Evolutionary conservation across 176 grass and related monocot species (phyloP), one percentile per base, ranked within the genome.

Genomic region (Juncus effusus): DNA sequence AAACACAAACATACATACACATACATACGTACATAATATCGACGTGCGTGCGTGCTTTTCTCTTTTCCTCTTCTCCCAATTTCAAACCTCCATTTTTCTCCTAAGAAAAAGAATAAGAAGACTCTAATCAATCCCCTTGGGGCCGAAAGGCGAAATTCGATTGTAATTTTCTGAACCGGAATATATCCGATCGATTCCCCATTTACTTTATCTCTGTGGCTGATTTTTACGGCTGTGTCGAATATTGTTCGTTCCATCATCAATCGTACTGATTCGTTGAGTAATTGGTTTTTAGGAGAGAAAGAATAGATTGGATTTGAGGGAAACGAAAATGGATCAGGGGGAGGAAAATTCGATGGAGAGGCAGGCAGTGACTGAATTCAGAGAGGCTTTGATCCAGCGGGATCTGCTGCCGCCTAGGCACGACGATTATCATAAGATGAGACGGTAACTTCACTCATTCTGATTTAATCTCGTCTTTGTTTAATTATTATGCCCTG

Each of bases 351-450:
- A 61, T 39, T 14, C 61, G 51, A 64, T 58, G 14, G 80, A 77
- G 50, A 51, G 52, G 60, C 56, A 10, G 2, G n/a, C 51, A 0
- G 41, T 82, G 28, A 42, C 55, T 47, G 74, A 74, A 41, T 82
- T 82, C 47, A 68, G 80, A 40, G 41, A 63, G 60, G 80, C 65
- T 39, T 39, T 82, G 59, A 73, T 73, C 41, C 65, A 51, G 0
- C 55, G 67, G 54, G 67, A 72, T 61, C 40, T 82, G 13, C 60
- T 82, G 35, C 74, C 74, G 8, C 13, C 80, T 60, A 51, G 60
- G 3, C 59, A 77, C 28, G 80, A 82, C 37, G 80, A 82, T 73
- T 82, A 65, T 63, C 12, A 77, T 62, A 72, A 74, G 55, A 64
- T 82, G 74, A 77, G 38, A 37, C 69, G 80, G 80, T 82, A 28